Evolutionary conservation across 768 basidiomycete species (phyloP).

Genomic region (Tulasnella sp.): DNA sequence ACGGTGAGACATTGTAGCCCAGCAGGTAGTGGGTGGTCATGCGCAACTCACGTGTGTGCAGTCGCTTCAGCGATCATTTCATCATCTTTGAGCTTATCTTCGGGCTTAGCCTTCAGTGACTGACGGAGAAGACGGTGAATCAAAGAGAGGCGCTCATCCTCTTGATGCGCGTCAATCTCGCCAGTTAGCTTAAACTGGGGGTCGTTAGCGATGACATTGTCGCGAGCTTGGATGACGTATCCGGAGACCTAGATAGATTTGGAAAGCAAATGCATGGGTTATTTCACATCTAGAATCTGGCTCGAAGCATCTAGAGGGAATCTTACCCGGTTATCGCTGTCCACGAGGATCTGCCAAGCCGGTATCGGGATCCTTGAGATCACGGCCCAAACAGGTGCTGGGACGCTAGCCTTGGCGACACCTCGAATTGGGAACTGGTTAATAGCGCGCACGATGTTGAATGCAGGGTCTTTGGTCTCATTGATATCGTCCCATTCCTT

Average conservation of each 20-base stretch:
- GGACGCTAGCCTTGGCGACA: conserved; percentile 1
- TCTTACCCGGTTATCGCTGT: conserved; percentile 5
- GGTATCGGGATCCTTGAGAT: conserved; percentile 7
- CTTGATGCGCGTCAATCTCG: not conserved
- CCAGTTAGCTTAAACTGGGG: not conserved
- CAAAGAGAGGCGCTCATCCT: conserved; percentile 8
- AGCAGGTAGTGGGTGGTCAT: too few species aligned
- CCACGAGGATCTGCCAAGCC: conserved; percentile 9
- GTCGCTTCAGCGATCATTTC: conserved; percentile 13
- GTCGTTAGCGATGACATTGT: not conserved
- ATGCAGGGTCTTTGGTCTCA: not conserved
- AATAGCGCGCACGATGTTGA: not conserved
- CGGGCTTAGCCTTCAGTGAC: not conserved
- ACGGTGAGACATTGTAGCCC: too few species aligned
- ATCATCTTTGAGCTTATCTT: not conserved
- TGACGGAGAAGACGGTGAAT: conserved; percentile 12
- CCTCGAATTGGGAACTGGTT: conserved; percentile 12
- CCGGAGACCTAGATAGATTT: not conserved
- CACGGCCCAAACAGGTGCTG: not conserved
- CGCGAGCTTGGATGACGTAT: conserved; percentile 12
- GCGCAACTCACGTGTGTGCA: conserved; percentile 8
- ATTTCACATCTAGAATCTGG: too few species aligned
- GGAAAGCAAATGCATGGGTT: not conserved
- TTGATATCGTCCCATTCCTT: conserved; percentile 9
- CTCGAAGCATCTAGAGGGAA: too few species aligned